Evolutionary conservation across 2,329 filamentous ascomycete species (phyloP).

Genomic region (Ophiosphaerella narmari): DNA sequence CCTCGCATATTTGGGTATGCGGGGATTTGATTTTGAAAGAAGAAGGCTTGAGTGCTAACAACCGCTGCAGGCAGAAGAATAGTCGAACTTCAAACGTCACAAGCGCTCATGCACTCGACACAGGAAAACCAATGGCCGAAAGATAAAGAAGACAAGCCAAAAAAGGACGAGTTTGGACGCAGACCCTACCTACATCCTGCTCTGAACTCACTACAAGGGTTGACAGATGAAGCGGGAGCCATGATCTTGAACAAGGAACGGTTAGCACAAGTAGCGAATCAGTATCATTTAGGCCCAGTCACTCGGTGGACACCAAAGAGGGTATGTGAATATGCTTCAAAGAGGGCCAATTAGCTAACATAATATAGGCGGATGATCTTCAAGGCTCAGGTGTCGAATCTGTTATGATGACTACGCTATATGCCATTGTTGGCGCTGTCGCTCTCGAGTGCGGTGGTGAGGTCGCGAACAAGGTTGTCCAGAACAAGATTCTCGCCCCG

Average conservation of each 20-base stretch:
- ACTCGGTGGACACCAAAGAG: constrained; percentile 86
- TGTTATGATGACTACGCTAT: constrained; percentile 76
- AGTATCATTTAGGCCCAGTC: constrained; percentile 73
- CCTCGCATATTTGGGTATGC: constrained; percentile 81
- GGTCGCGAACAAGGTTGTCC: constrained; percentile 73
- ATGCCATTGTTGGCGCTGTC: constrained; percentile 85
- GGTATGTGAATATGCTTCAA: constrained; percentile 56
- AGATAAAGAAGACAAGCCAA: constrained; percentile 19
- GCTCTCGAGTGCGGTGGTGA: constrained; percentile 85
- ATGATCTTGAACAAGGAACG: constrained; percentile 67
- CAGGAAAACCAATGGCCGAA: constrained; percentile 34
- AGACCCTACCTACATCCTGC: constrained; percentile 71
- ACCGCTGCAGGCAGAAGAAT: constrained; percentile 62
- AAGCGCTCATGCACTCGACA: constrained; percentile 61
- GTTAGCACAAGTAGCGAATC: constrained; percentile 68
- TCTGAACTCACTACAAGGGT: constrained; percentile 73
- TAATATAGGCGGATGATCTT: constrained; percentile 66
- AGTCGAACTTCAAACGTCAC: constrained; percentile 66
- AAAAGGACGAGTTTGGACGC: constrained; percentile 54
- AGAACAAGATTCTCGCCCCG: constrained; percentile 72
- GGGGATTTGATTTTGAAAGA: neutral
- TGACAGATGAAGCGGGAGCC: constrained; percentile 65
- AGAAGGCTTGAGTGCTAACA: constrained; percentile 15
- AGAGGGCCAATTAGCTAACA: constrained; percentile 4
- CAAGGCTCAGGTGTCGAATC: constrained; percentile 72